These are phyloP conservation scores for Bolboschoenus planiculmis DNA, from an alignment of 176 grass and related monocot species.

Conservation along the genomic window DNA sequence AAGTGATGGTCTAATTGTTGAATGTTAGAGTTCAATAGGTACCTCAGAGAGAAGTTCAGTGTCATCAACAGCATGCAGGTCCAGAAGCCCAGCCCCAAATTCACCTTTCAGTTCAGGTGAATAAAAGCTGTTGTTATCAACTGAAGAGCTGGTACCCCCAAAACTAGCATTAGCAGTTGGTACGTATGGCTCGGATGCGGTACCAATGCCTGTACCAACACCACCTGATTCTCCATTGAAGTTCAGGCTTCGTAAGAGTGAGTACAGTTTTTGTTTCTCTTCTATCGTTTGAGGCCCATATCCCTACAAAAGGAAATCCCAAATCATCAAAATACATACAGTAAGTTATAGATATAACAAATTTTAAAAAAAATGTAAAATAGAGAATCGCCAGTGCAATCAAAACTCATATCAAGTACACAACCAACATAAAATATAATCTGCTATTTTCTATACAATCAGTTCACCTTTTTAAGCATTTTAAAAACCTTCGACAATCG, in stretches of 20 bases:
- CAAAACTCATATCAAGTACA: not conserved
- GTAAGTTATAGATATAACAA: not conserved
- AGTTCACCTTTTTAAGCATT: conserved; percentile 2
- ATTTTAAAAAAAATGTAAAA: not conserved
- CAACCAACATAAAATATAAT: not conserved
- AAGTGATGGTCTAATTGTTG: not conserved
- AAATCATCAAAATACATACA: conserved; percentile 1
- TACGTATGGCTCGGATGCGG: conserved; percentile 58
- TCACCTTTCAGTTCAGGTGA: conserved; percentile 91
- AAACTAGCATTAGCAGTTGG: conserved; percentile 54
- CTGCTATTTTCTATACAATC: not conserved
- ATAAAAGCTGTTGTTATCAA: conserved; percentile 61
- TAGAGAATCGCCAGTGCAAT: not conserved
- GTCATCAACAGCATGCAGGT: conserved; percentile 95
- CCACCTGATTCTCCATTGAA: conserved; percentile 60
- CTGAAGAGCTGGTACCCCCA: conserved; percentile 38
- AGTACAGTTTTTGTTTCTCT: conserved; percentile 87
- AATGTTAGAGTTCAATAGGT: conserved; percentile 17
- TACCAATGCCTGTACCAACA: conserved; percentile 14
- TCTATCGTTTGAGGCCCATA: conserved; percentile 92
- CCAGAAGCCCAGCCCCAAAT: conserved; percentile 93
- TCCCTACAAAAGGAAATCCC: conserved; percentile 49
- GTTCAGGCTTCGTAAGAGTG: conserved; percentile 79
- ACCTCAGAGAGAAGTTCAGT: conserved; percentile 94
- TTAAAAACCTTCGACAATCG: not conserved